phyloP scores from a whole-genome alignment of 2,329 filamentous ascomycete genomes.

The Aplosporella prunicola region DNA sequence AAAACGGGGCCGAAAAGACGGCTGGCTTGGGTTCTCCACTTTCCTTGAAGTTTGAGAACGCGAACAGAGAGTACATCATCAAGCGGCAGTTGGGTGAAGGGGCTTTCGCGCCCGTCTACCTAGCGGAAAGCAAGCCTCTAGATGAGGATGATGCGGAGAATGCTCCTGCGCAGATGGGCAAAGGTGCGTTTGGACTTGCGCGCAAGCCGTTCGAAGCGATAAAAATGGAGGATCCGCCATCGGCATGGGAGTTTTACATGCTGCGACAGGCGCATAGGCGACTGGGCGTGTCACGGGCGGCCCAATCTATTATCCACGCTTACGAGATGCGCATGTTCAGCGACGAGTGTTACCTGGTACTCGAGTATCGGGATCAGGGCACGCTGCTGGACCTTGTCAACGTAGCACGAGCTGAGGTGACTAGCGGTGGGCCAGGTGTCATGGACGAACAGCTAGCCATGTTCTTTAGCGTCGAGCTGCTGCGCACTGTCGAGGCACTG shows the following conservation, averaged over 20 bases:
- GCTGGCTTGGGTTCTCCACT: slow-evolving; percentile 51
- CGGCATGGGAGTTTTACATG: slow-evolving; percentile 94
- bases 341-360: slow-evolving; percentile 80
- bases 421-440: slow-evolving; percentile 43
- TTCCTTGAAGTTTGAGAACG: slow-evolving; percentile 57
- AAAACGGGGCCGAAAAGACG: slow-evolving; percentile 50
- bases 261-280: slow-evolving; percentile 73
- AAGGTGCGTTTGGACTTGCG: slow-evolving; percentile 48
- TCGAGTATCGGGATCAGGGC: slow-evolving; percentile 81
- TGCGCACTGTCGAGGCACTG: slow-evolving; percentile 80
- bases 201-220: slow-evolving; percentile 67
- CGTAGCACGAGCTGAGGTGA: slow-evolving; percentile 58
- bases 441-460: slow-evolving; percentile 90
- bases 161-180: slow-evolving; percentile 48
- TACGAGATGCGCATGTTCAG: slow-evolving; percentile 88
- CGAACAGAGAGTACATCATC: slow-evolving; percentile 61
- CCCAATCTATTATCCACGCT: slow-evolving; percentile 68
- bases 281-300: slow-evolving; percentile 60
- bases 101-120: slow-evolving; percentile 90
- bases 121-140: slow-evolving; percentile 65
- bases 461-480: slow-evolving; percentile 88
- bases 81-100: slow-evolving; percentile 83
- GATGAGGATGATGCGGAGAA: slow-evolving; percentile 38
- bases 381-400: slow-evolving; percentile 95
- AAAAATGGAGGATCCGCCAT: slow-evolving; percentile 87